Evolutionary conservation across 345 rosid genomes (phyloP).

Genomic region (Hirschfeldia incana): DNA sequence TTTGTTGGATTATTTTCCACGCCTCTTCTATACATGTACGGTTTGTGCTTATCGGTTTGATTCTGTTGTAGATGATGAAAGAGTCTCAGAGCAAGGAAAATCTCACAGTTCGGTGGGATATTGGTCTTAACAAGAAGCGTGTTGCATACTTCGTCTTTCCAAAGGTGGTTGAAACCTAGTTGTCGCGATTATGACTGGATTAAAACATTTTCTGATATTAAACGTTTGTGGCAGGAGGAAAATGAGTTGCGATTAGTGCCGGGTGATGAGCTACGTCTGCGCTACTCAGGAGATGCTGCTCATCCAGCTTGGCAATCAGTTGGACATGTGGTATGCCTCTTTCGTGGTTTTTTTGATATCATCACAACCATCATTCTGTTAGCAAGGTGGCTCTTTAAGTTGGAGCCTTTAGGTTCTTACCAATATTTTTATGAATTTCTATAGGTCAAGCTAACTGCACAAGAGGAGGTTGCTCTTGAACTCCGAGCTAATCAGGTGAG

Average conservation of each 20-base stretch:
- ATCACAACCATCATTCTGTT: background rate
- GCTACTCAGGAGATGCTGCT: slow-evolving; percentile 96
- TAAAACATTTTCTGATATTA: slow-evolving; percentile 24
- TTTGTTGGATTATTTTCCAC: background rate
- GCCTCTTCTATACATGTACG: background rate
- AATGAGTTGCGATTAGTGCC: slow-evolving; percentile 97
- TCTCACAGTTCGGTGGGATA: slow-evolving; percentile 95
- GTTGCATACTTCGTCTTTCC: slow-evolving; percentile 96
- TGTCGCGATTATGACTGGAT: slow-evolving; percentile 3
- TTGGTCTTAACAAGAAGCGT: slow-evolving; percentile 98
- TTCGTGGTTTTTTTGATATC: slow-evolving; percentile 20
- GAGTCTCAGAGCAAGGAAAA: slow-evolving; percentile 99
- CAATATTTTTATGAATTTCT: slow-evolving; percentile 19
- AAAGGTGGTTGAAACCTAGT: slow-evolving; percentile 55
- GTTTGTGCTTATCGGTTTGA: slow-evolving; percentile 25
- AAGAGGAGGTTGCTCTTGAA: slow-evolving; percentile 99
- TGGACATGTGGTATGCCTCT: slow-evolving; percentile 91
- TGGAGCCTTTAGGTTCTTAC: slow-evolving; percentile 1
- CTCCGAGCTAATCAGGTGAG: slow-evolving; percentile 97
- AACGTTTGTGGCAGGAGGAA: slow-evolving; percentile 69
- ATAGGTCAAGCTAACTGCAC: slow-evolving; percentile 96
- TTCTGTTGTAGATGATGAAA: slow-evolving; percentile 88
- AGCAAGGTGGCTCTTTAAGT: background rate
- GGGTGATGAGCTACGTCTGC: slow-evolving; percentile 94
- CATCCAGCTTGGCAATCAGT: slow-evolving; percentile 99